These are phyloP conservation scores for Penicillium oxalicum DNA, from an alignment of 2,329 filamentous ascomycete species.

Conservation along the genomic window DNA sequence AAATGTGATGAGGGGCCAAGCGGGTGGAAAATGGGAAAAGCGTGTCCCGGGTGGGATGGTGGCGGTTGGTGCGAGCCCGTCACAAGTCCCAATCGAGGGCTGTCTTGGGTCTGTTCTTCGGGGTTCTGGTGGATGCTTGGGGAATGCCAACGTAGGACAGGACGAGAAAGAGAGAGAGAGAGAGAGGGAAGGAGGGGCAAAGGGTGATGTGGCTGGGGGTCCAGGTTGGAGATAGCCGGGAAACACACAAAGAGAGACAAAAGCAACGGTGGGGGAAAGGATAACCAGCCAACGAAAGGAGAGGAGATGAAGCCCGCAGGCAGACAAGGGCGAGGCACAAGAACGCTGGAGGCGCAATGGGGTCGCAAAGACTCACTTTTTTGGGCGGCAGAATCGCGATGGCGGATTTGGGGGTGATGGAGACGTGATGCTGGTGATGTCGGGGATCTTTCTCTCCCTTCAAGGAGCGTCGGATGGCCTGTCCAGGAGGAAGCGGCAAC, in stretches of 20 bases:
- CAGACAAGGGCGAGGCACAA: background rate
- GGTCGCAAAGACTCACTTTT: slow-evolving; percentile 56
- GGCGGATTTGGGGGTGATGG: slow-evolving; percentile 76
- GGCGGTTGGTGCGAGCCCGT: background rate
- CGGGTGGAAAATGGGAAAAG: background rate
- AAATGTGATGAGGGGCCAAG: background rate
- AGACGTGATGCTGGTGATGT: slow-evolving; percentile 52
- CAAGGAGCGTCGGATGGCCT: slow-evolving; percentile 81
- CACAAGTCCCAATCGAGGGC: background rate
- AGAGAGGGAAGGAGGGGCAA: background rate
- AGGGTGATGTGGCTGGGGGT: no score
- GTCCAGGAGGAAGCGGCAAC: slow-evolving; percentile 7
- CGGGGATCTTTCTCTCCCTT: slow-evolving; percentile 76
- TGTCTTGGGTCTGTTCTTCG: background rate
- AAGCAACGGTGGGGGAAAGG: no score
- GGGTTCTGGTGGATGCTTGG: background rate
- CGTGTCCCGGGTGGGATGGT: background rate
- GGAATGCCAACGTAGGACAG: no score
- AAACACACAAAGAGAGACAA: no score
- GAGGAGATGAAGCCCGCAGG: no score
- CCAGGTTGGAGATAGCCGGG: no score
- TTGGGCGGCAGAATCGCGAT: slow-evolving; percentile 87
- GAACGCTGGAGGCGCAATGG: slow-evolving; percentile 3
- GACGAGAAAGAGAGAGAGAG: background rate
- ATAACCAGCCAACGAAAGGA: no score